Percentiles rank a stretch among this genome's conserved stretches.
These are phyloP conservation scores for Paratinospora sagittata DNA, from an alignment of 164 flowering plant genomes.

Conservation along the genomic window DNA sequence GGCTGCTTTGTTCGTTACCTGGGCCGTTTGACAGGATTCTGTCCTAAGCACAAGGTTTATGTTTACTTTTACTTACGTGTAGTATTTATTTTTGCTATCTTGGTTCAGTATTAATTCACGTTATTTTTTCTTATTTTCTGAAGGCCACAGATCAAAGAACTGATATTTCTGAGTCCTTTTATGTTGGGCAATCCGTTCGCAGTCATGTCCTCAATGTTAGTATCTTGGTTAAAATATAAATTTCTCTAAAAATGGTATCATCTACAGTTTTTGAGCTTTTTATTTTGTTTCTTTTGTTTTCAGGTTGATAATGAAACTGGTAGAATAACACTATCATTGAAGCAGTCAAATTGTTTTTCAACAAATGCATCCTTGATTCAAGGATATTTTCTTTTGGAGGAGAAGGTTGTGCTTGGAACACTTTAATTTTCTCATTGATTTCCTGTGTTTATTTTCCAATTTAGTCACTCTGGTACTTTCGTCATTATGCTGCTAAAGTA, in stretches of 20 bases:
- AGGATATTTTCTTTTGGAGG: constrained; percentile 65
- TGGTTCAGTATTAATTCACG: not conserved
- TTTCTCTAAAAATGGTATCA: not conserved
- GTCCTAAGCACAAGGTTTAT: constrained; percentile 68
- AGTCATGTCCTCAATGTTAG: constrained; percentile 61
- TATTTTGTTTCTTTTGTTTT: constrained; percentile 7
- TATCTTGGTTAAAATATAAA: constrained; percentile 11
- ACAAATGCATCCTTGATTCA: constrained; percentile 77
- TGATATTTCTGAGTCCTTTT: constrained; percentile 51
- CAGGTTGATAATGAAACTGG: constrained; percentile 61
- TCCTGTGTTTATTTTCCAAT: not conserved
- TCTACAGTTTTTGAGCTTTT: not conserved
- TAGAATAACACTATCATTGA: constrained; percentile 73
- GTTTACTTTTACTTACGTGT: not conserved
- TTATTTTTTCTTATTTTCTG: constrained; percentile 19
- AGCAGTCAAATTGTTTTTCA: constrained; percentile 77
- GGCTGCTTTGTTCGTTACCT: constrained; percentile 96
- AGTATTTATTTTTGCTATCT: not conserved
- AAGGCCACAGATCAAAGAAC: constrained; percentile 51
- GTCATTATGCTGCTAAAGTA: not conserved
- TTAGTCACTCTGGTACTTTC: not conserved
- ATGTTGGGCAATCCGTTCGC: constrained; percentile 92
- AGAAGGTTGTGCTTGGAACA: constrained; percentile 44
- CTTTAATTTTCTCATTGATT: not conserved
- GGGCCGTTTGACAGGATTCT: constrained; percentile 87